Base-by-base conservation (phyloP, 73 alveolate species). In the Effrenium voratum region DNA sequence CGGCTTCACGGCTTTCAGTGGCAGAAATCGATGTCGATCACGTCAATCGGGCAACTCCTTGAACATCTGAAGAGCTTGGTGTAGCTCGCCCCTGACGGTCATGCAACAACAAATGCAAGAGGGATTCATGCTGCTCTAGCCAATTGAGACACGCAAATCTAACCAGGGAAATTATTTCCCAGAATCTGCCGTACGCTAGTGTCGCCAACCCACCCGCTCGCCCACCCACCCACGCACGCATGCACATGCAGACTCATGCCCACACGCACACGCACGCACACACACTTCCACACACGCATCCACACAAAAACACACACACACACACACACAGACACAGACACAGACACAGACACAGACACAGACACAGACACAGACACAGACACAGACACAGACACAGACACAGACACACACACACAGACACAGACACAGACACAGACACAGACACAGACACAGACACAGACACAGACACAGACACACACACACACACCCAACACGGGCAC, bases 51-150 rank as follows among this genome's bases (percentile, higher is more conserved):
- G 41, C 41, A 40, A 34, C 13, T 63, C 77, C 77, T 63, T 34
- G 32, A 63, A 63, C 40, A 63, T 40, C 77, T 2, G 41, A 19
- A 63, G 77, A 12, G 77, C 77, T 63, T 63, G 77, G 40, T 63
- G 41, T 19, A 63, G 77, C 77, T 63, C 77, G 44, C 77, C 77
- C 77, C 77, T 63, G 84, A 15, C 82, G n/a, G n/a, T n/a, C n/a
- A n/a, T n/a, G n/a, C n/a, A n/a, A n/a, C n/a, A n/a, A n/a, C n/a
- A n/a, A n/a, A n/a, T n/a, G n/a, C n/a, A n/a, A n/a, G n/a, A n/a
- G n/a, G n/a, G n/a, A n/a, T n/a, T n/a, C n/a, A n/a, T n/a, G n/a
- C n/a, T n/a, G n/a, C n/a, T n/a, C n/a, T n/a, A n/a, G n/a, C n/a
- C n/a, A n/a, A n/a, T n/a, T n/a, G n/a, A n/a, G n/a, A n/a, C n/a